Base-by-base conservation (phyloP, 345 rosid genomes). In the Erysimum cheiranthoides region DNA sequence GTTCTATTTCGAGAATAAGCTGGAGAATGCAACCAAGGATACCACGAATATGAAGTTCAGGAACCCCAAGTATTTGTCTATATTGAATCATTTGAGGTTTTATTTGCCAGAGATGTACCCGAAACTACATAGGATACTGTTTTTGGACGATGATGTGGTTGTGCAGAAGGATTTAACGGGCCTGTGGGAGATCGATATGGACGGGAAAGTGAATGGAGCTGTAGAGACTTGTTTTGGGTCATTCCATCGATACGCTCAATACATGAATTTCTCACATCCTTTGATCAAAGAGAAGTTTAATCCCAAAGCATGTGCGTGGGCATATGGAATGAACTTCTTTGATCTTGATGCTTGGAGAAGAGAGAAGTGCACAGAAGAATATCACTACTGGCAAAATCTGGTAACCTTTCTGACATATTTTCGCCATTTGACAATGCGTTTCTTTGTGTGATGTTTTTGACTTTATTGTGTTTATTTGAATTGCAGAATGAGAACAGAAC, bases 281-380 rank as follows among this genome's bases (percentile, higher is more conserved):
- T 77, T 95, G 83, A 95, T 95, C 34, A 92, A 88, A 75, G 93
- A 85, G 81, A 95, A 89, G 86, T 95, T 95, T 81, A 87, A 92
- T 56, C 99, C 99, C 5, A 95, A 95, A 86, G 96, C 99, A 0
- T 95, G 99, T 27, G 97, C 97, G 0, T 95, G 99, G 97, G 99
- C 96, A 5, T 92, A 92, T 81, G 99, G 97, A 65, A 95, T 95
- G 99, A 95, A 95, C 82, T 95, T 95, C 88, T 95, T 95, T 50
- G 99, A 95, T 82, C 84, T 92, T 81, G 97, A 92, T 89, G 97
- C 97, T 76, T 95, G 99, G 99, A 89, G 99, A 63, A 87, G 86
- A 81, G 97, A 95, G 80, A 95, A 95, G 71, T 92, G 99, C 88
- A 95, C 99, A 25, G 97, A 95, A 82, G 90, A 95, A 66, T 95